Conservation (phyloP, 1,139 yeast species). For the Barnettozyma hawaiiensis region DNA sequence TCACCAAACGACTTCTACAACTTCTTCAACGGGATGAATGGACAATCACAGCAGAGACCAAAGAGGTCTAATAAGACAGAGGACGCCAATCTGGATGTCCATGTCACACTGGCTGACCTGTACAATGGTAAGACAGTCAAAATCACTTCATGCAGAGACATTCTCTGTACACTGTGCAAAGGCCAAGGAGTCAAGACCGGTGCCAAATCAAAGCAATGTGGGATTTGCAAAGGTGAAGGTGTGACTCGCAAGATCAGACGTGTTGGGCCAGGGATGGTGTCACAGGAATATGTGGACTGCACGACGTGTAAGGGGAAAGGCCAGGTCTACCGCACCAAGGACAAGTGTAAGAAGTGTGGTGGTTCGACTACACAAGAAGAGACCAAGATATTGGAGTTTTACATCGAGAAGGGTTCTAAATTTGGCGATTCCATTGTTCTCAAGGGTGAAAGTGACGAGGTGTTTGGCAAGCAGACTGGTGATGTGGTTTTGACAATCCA, state of each 20-base stretch:
- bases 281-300: constrained; percentile 62
- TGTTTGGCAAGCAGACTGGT: constrained; percentile 70
- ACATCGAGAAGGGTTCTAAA: constrained; percentile 65
- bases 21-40: constrained; percentile 41
- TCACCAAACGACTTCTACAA: constrained; percentile 66
- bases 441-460: constrained; percentile 72
- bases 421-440: constrained; percentile 58
- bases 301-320: constrained; percentile 72
- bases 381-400: constrained; percentile 71
- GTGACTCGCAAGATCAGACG: constrained; percentile 52
- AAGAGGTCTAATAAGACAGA: constrained; percentile 38
- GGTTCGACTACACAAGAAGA: constrained; percentile 64
- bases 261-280: constrained; percentile 72
- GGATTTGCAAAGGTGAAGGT: constrained; percentile 72
- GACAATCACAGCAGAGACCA: constrained; percentile 25
- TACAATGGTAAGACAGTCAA: constrained; percentile 79
- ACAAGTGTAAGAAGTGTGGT: constrained; percentile 70
- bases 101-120: constrained; percentile 66
- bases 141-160: constrained; percentile 66
- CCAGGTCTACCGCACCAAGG: constrained; percentile 53
- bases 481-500: constrained; percentile 62
- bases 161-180: constrained; percentile 63
- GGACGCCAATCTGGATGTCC: constrained; percentile 62
- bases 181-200: constrained; percentile 73
- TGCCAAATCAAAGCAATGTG: constrained; percentile 55